These are phyloP conservation scores for Austroboletus festivus DNA, from an alignment of 768 basidiomycete genomes.

Conservation along the genomic window DNA sequence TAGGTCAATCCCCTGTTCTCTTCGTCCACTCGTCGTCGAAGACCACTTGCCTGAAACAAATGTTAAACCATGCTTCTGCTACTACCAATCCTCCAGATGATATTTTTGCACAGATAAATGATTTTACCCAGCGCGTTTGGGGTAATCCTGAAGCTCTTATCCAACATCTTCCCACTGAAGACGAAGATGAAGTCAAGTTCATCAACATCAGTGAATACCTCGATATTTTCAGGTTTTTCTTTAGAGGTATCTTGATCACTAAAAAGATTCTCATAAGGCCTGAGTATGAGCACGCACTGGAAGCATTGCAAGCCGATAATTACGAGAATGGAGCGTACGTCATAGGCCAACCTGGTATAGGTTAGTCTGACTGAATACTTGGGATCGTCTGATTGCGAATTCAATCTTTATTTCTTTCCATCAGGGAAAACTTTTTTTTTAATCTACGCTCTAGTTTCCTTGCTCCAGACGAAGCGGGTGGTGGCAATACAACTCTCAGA, in stretches of 20 bases:
- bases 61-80: too few species aligned
- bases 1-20: too few species aligned
- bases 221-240: not conserved
- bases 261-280: too few species aligned
- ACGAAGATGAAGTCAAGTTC: not conserved
- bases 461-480: not conserved
- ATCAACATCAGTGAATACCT: not conserved
- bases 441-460: not conserved
- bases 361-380: not conserved
- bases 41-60: too few species aligned
- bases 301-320: not conserved
- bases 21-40: too few species aligned
- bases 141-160: not conserved
- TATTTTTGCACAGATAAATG: too few species aligned
- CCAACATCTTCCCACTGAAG: too few species aligned
- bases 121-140: too few species aligned
- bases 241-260: too few species aligned
- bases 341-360: not conserved
- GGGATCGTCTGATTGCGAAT: not conserved
- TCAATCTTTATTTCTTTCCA: not conserved
- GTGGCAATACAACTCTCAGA: not conserved
- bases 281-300: too few species aligned
- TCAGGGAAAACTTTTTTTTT: not conserved
- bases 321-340: not conserved
- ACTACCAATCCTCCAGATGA: too few species aligned